Evolutionary conservation across 768 basidiomycete species (phyloP), one percentile per base, ranked within the genome.

Genomic region (Xerocomellus amylosporus): DNA sequence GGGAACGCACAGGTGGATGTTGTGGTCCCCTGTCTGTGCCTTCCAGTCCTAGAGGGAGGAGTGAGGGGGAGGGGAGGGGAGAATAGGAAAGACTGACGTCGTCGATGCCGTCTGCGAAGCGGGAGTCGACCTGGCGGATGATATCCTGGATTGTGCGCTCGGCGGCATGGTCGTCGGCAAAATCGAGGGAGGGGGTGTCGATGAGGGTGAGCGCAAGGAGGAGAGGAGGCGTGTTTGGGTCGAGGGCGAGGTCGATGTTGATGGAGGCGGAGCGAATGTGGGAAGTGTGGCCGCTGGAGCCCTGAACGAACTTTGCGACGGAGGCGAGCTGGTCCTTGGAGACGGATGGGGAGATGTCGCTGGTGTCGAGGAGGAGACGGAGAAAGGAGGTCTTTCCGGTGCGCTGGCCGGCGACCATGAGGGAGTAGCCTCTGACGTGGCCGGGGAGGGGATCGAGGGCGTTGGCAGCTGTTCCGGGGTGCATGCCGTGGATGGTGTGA

Each of bases 311-410:
- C 73, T 86, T 87, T 60, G 89, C 89, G 68, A 90, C 84, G 66
- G 84, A 84, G 49, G 82, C 81, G 60, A 89, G 83, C 76, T 93
- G 89, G 65, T 89, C 88, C 66, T 83, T 85, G 45, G 81, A 77
- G 50, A 83, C 80, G 20, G 75, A 68, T 38, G 79, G 74, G 14
- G 88, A 80, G 64, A 92, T 76, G 67, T 81, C 75, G 75, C 81
- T 81, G 59, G 91, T 90, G 77, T 91, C 89, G 71, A 92, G 82
- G 60, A 93, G 79, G 64, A 92, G 87, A 53, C 89, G 84, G 66
- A 92, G 85, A 66, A 93, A 88, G 56, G 88, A 86, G 22, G 90
- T 90, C 80, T 93, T 93, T 73, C 88, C 88, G 74, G 87, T 85
- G 74, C 86, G 78, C 68, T 82, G 84, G 48, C 90, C 90, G 54